Base-by-base conservation (phyloP, 768 basidiomycete species). In the Mycena maculata region DNA sequence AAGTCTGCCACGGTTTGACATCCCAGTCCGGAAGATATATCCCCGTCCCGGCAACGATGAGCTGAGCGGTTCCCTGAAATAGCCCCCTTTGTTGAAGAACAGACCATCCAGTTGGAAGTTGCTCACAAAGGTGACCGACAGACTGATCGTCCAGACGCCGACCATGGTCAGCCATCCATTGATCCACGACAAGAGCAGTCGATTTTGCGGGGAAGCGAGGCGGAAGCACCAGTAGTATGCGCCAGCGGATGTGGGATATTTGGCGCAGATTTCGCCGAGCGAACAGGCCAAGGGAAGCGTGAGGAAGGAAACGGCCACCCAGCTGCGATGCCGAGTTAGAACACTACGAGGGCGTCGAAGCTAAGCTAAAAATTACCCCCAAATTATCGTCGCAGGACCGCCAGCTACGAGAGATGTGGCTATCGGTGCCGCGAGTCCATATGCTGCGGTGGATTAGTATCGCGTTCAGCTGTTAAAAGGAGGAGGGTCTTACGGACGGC, bases 121-220 rank as follows among this genome's bases (percentile, higher is more conserved):
- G 31, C 77, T 52, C 75, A 87, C 88, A 71, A 91, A 91, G 4
- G 85, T 88, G 8, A 89, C 89, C 12, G 88, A 89, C 39, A 90
- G 72, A n/a, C 87, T 85, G 62, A 88, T 82, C 0, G 87, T 91
- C 89, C 90, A 91, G 16, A 90, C 87, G 27, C 90, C 90, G 30
- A 89, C 88, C 71, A 90, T 80, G 2, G 86, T 88, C 20, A 91
- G 76, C 90, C 90, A 92, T 8, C 90, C 90, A 61, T 88, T 87
- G 50, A 91, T 86, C 86, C 90, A 91, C 18, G 86, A 88, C 3
- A 85, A 76, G 11, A 89, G 70, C 9, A 89, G 76, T 57, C 85
- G 81, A 61, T 81, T 83, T 53, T 78, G 80, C 0, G 88, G 85
- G 4, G 88, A 82, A 0, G 87, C 85, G 11, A 91, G 79, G 50